phyloP scores from a whole-genome alignment of 78 protist genomes.

The Dictyostelium intermedium region DNA sequence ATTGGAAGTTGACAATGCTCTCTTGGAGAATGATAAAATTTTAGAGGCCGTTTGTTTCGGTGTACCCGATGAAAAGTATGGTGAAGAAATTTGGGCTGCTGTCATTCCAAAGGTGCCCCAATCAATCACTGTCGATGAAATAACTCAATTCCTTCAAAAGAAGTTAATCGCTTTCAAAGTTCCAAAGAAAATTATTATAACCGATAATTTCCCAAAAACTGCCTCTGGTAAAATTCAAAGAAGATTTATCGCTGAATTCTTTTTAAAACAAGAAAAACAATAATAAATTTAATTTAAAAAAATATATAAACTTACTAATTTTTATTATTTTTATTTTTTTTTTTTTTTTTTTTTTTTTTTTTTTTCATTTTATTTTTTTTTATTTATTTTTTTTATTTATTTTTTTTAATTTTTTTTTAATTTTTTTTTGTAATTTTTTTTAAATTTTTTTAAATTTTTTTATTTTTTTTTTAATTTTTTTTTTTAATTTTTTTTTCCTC shows the following conservation, averaged over 20 bases:
- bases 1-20: slow-evolving; percentile 86
- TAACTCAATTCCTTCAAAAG: slow-evolving; percentile 53
- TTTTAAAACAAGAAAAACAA: slow-evolving; percentile 40
- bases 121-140: neutral
- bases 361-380: neutral
- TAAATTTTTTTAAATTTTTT: too few species aligned
- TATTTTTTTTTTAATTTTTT: too few species aligned
- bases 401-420: too few species aligned
- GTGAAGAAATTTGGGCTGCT: slow-evolving; percentile 87
- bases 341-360: neutral
- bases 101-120: slow-evolving; percentile 38
- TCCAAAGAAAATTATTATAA: slow-evolving; percentile 82
- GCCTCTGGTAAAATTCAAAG: slow-evolving; percentile 93
- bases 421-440: too few species aligned
- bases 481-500: too few species aligned
- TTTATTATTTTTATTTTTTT: neutral
- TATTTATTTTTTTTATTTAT: too few species aligned
- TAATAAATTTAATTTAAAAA: neutral
- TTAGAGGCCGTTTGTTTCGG: slow-evolving; percentile 90
- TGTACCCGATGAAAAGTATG: slow-evolving; percentile 89
- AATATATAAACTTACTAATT: neutral
- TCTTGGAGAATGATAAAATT: slow-evolving; percentile 76
- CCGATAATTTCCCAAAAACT: slow-evolving; percentile 83
- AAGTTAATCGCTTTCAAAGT: slow-evolving; percentile 84
- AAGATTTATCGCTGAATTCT: slow-evolving; percentile 63